A percentile compares a stretch with the other conserved stretches of the same genome.
These are phyloP conservation scores for Dianthus caryophyllus DNA, from an alignment of 148 eudicot genomes.

Conservation along the genomic window DNA sequence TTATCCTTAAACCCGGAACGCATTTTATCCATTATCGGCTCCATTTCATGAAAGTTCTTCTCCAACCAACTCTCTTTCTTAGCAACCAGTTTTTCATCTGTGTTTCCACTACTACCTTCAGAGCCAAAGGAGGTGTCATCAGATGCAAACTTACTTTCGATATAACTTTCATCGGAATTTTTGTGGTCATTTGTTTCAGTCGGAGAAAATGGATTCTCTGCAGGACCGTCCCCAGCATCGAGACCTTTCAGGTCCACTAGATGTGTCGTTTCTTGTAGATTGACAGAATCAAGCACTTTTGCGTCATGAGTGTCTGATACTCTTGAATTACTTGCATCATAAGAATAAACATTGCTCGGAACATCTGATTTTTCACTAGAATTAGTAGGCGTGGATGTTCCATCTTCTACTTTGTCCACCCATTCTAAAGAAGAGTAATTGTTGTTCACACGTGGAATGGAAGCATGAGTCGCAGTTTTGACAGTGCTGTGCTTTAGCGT, in stretches of 20 bases:
- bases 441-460: slow-evolving; percentile 9
- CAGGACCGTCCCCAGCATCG: slow-evolving; percentile 16
- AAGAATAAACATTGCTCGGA: neutral
- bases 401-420: slow-evolving; percentile 26
- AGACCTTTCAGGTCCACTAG: slow-evolving; percentile 13
- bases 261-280: slow-evolving; percentile 3
- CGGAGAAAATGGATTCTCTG: slow-evolving; percentile 5
- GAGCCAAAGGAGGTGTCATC: slow-evolving; percentile 14
- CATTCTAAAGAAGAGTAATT: slow-evolving; percentile 15
- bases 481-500: slow-evolving; percentile 6
- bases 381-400: slow-evolving; percentile 6
- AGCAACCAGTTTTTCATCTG: slow-evolving; percentile 20
- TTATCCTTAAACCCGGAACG: slow-evolving; percentile 62
- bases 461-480: slow-evolving; percentile 22
- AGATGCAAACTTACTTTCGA: slow-evolving; percentile 10
- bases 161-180: slow-evolving; percentile 21
- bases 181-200: slow-evolving; percentile 21
- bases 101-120: slow-evolving; percentile 23
- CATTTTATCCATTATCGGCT: slow-evolving; percentile 65
- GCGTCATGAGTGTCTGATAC: slow-evolving; percentile 9
- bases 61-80: slow-evolving; percentile 67
- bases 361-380: slow-evolving; percentile 15
- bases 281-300: slow-evolving; percentile 20
- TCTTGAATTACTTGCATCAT: slow-evolving; percentile 12
- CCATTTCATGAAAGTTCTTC: slow-evolving; percentile 72